phyloP scores from a whole-genome alignment of 2,329 filamentous ascomycete genomes.

The Passalora sequoiae region DNA sequence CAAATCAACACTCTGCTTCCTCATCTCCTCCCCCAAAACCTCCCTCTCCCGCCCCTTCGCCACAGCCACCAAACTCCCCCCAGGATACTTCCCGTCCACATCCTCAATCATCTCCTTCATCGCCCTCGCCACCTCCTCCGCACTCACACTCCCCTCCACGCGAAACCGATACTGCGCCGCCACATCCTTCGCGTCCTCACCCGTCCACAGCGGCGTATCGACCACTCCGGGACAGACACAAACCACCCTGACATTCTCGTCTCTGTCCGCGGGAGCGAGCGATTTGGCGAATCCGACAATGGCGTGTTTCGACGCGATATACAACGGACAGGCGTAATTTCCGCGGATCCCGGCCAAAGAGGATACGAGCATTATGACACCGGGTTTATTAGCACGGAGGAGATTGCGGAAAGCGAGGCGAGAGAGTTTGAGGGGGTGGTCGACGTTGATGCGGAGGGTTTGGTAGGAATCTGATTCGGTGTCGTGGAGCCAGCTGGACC shows the following conservation, averaged over 20 bases:
- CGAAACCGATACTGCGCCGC: conserved; percentile 18
- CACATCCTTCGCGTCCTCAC: conserved; percentile 15
- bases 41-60: conserved; percentile 9
- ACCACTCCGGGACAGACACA: conserved; percentile 33
- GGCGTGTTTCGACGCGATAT: conserved; percentile 38
- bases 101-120: conserved; percentile 28
- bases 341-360: conserved; percentile 33
- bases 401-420: conserved; percentile 35
- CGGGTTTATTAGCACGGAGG: conserved; percentile 33
- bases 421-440: conserved; percentile 39
- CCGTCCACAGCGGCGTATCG: conserved; percentile 29
- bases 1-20: no score
- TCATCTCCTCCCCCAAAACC: no score
- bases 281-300: conserved; percentile 38
- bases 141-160: conserved; percentile 16
- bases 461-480: conserved; percentile 32
- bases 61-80: conserved; percentile 10
- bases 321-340: conserved; percentile 32
- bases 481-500: conserved; percentile 36
- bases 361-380: conserved; percentile 34
- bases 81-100: conserved; percentile 5
- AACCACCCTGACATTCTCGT: conserved; percentile 35
- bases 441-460: conserved; percentile 30
- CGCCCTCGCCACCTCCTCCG: conserved; percentile 26
- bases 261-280: conserved; percentile 31